A percentile compares a stretch with the other conserved stretches of the same genome.
Conservation (phyloP, 148 eudicot genomes). For the Rhododendron ferrugineum region DNA sequence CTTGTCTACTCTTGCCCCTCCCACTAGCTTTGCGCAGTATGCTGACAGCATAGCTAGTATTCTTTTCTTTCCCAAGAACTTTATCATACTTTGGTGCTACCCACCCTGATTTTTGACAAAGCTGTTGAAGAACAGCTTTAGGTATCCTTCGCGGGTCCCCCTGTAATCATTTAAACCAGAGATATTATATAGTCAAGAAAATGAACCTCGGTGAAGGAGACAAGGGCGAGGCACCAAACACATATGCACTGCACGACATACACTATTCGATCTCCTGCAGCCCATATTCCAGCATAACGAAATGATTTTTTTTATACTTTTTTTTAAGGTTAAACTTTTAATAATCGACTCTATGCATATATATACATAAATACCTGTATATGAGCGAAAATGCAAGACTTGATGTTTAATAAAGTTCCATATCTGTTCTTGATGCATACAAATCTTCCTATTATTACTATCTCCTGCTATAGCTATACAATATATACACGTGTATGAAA, state of each 20-base stretch:
- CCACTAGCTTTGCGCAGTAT: constrained; percentile 89
- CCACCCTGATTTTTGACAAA: constrained; percentile 96
- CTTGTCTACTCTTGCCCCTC: constrained; percentile 93
- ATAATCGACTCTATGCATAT: neutral
- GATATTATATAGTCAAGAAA: neutral
- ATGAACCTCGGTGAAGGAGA: neutral
- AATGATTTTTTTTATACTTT: neutral
- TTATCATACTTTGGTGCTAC: constrained; percentile 85
- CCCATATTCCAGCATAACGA: neutral
- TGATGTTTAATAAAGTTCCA: neutral
- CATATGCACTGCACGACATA: neutral
- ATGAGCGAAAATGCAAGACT: neutral
- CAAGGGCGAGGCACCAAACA: neutral
- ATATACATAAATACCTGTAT: neutral
- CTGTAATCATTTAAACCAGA: constrained; percentile 29
- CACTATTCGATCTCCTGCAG: neutral
- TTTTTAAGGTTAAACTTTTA: neutral
- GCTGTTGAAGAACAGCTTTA: constrained; percentile 89
- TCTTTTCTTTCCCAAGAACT: constrained; percentile 48
- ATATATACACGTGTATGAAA: neutral
- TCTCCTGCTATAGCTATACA: neutral
- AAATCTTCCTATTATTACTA: neutral
- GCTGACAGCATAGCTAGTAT: constrained; percentile 57
- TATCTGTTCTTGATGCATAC: neutral
- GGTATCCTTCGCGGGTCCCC: constrained; percentile 85